Evolutionary conservation across 2,329 filamentous ascomycete genomes (phyloP), one percentile per base, ranked within the genome.

Genomic region (Colletotrichum zoysiae): DNA sequence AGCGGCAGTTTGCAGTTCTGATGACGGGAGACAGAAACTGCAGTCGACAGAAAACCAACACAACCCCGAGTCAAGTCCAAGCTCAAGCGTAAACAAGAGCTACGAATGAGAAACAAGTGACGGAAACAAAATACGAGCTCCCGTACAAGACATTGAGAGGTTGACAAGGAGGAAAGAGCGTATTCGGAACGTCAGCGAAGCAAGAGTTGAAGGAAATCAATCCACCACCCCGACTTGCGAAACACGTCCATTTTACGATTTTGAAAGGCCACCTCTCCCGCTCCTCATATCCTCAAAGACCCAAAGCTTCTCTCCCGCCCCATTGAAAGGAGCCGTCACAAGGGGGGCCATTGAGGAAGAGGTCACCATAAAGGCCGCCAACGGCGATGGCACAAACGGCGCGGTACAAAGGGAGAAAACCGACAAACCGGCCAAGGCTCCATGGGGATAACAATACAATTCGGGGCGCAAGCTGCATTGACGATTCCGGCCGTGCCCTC

Each of bases 231-330:
- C 35, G 33, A 59, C 44, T 35, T 69, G 70, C 70, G 70, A 72
- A 69, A 60, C 59, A 65, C 42, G 40, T 14, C 33, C 59, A n/a
- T 71, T 71, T 71, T 71, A 63, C 60, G n/a, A 35, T 56, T 64
- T 56, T 56, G 23, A 64, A 64, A 64, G 61, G 40, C 48, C 30
- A 7, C 18, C 7, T 42, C 30, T 35, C 26, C 11, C 26, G 5
- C 16, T 20, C 23, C 16, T 5, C 9, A 3, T 23, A 9, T n/a
- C 12, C 26, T 56, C 38, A 46, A 46, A 33, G n/a, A 33, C 2
- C 33, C 38, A 20, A 33, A 44, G 6, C 35, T n/a, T n/a, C 11
- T 12, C 20, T 7, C 44, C 46, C 6, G 18, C 3, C 14, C 16
- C 0, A n/a, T 20, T 7, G 16, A 63, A 63, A 42, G 46, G 38